Percentiles rank a stretch among this genome's conserved stretches.
Conservation (phyloP, 2,329 filamentous ascomycete genomes). For the Harringtonia aguacate region DNA sequence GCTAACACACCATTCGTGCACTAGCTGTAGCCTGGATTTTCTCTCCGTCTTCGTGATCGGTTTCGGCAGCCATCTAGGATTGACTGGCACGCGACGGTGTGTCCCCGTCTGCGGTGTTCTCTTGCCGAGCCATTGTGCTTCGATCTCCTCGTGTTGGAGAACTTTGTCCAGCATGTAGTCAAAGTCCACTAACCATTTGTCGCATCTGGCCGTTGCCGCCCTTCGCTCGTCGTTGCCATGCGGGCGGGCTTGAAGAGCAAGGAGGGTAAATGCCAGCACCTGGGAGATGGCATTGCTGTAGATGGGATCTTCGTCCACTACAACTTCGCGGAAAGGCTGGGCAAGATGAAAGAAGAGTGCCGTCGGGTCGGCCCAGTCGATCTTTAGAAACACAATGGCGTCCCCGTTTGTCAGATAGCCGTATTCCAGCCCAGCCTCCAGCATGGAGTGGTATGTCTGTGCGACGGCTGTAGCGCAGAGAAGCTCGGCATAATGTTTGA, state of each 20-base stretch:
- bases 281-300: slow-evolving; percentile 18
- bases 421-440: slow-evolving; percentile 31
- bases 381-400: slow-evolving; percentile 30
- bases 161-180: not conserved
- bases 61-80: slow-evolving; percentile 3
- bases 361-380: slow-evolving; percentile 13
- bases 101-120: not conserved
- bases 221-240: slow-evolving; percentile 13
- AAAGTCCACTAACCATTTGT: slow-evolving; percentile 2
- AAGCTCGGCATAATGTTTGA: slow-evolving; percentile 5
- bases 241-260: slow-evolving; percentile 13
- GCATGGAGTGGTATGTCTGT: slow-evolving; percentile 39
- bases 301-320: slow-evolving; percentile 11
- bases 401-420: slow-evolving; percentile 31
- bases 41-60: not conserved
- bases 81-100: slow-evolving; percentile 7
- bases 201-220: not conserved
- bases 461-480: slow-evolving; percentile 28
- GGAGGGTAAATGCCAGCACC: slow-evolving; percentile 18
- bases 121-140: not conserved
- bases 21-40: not conserved
- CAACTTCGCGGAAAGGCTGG: slow-evolving; percentile 16
- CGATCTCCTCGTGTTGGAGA: not conserved
- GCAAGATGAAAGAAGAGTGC: slow-evolving; percentile 22
- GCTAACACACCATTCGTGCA: not conserved